phyloP scores from a whole-genome alignment of 371 early-diverging fungal genomes.

The Mortierella sp. region DNA sequence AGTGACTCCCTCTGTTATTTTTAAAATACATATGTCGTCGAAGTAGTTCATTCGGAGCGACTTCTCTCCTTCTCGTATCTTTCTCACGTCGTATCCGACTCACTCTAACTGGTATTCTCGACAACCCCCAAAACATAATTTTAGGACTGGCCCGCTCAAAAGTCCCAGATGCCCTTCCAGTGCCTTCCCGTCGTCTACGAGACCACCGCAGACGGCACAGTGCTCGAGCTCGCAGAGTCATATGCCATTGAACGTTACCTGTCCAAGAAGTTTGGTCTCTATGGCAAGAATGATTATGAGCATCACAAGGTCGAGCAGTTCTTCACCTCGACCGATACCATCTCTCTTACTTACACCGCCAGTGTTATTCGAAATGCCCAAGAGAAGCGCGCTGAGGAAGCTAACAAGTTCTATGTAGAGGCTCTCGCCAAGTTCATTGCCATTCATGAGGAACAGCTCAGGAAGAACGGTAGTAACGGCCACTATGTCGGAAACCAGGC shows the following conservation, averaged over 20 bases:
- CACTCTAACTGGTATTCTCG: neutral
- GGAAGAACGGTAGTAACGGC: constrained; percentile 36
- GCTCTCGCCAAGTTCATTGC: constrained; percentile 14
- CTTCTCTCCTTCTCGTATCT: neutral
- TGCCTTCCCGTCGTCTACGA: constrained; percentile 59
- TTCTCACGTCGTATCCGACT: neutral
- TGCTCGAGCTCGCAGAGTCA: constrained; percentile 56
- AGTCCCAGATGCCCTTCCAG: constrained; percentile 51
- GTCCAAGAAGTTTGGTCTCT: constrained; percentile 43
- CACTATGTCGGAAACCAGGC: constrained; percentile 26
- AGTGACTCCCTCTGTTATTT: neutral
- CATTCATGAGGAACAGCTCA: constrained; percentile 34
- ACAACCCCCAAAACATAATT: neutral
- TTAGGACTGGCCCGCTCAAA: constrained; percentile 27
- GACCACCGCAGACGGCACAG: constrained; percentile 28
- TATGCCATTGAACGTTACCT: constrained; percentile 61
- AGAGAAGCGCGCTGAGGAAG: constrained; percentile 30
- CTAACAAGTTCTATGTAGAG: constrained; percentile 19
- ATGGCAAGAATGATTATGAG: constrained; percentile 41
- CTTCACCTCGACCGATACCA: constrained; percentile 24
- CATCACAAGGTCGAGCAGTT: constrained; percentile 29
- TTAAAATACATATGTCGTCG: too few relatives aligned
- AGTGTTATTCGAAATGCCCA: constrained; percentile 12
- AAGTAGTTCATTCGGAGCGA: neutral
- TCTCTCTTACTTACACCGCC: neutral